Base-by-base conservation (phyloP, 2,329 filamentous ascomycete species). In the Neospermospora avenae region DNA sequence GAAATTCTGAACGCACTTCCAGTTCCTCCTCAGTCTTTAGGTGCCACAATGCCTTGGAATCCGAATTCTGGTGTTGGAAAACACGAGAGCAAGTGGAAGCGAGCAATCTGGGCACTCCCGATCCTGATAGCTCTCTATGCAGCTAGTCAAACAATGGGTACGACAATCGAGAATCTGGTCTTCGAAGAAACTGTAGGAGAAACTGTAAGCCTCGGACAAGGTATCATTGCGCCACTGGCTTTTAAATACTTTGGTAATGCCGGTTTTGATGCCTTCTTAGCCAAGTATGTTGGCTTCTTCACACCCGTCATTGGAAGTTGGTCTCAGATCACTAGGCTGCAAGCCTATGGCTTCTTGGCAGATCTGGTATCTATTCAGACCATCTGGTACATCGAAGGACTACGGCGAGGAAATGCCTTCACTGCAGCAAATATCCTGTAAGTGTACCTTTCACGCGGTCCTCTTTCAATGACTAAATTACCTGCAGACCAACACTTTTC, bases 311-410 rank as follows among this genome's bases (percentile, higher is more conserved):
- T 68, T 35, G 65, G 62, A 31, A 39, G 57, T 5, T 59, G 62
- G 22, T 65, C 69, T 55, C 44, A 57, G 18, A 11, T 61, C 3
- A 56, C 62, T 7, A 57, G 45, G 22, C n/a, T 66, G 4, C 72
- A 72, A 53, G 59, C 48, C 7, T 55, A 69, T 31, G 63, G 64
- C 4, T 70, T 74, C 46, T 24, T 71, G 0, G 63, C 52, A 34
- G 71, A 74, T 52, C 37, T 72, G 6, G 57, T 66, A 18, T 65
- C 69, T 0, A n/a, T 74, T 7, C 68, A 70, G 24, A 61, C 65
- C 0, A 71, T 74, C 41, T 70, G 65, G 65, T 63, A 68, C 41
- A 60, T 74, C 31, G 72, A 74, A 55, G 62, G 67, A 7, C 55
- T 62, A 18, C 63, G 72, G 28, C 61, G 69, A 39, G 70, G 69